Evolutionary conservation across 73 alveolate species (phyloP), one percentile per base, ranked within the genome.

Genomic region (Paramecium pentaurelia): DNA sequence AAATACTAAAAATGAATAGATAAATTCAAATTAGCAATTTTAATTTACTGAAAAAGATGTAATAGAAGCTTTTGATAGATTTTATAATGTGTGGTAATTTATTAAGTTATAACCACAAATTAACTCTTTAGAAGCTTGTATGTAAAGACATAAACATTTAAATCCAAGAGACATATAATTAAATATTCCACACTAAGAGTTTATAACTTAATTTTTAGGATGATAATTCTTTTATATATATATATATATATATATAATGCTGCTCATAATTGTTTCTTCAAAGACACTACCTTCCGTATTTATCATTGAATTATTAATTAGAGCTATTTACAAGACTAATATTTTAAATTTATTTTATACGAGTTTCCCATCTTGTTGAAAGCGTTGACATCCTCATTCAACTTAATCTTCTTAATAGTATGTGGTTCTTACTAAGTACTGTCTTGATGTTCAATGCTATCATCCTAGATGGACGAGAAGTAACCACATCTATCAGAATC

Each of bases 351-450:
- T 4, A 20, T 68, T 14, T 68, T 27, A 8, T 68, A 68, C 84
- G 47, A 64, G 84, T 64, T 64, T 54, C 84, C 84, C 84, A 64
- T 64, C 84, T 64, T 64, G 51, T 73, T 44, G 87, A 38, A 73
- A 22, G 47, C 40, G 47, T 10, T 34, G 84, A 68, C 22, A 32
- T 68, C 87, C 36, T 73, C 60, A 73, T 73, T 40, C 58, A 73
- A 34, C 36, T 73, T 73, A 22, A 34, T 44, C 27, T 73, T 73
- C 87, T 73, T 73, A 38, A 73, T 40, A 37, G 87, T 73, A 40
- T 34, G 87, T 73, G 60, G 60, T 73, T 73, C 87, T 37, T 16
- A 73, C 27, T 73, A 38, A 14, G 87, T 73, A 22, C 87, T 73
- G 60, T 73, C 87, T 9, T 73, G 22, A 40, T 73, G 87, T 30